phyloP scores from a whole-genome alignment of 1,139 yeast genomes.

The Yamadazyma dushanensis region DNA sequence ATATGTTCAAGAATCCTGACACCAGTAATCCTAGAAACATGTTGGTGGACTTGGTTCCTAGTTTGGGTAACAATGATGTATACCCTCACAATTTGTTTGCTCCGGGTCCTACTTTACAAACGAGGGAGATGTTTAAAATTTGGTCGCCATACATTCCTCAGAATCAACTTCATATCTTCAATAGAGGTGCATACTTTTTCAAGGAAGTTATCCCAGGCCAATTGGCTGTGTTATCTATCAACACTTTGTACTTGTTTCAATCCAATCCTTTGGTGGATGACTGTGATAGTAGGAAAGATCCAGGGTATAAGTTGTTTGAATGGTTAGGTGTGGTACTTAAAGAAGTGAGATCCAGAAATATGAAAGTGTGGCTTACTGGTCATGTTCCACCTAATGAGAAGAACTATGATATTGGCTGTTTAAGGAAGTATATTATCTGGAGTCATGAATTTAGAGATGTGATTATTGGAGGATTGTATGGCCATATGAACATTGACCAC shows the following conservation, averaged over 20 bases:
- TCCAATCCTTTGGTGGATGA: constrained; percentile 81
- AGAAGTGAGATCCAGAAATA: constrained; percentile 69
- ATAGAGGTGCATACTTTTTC: constrained; percentile 72
- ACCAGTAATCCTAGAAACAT: constrained; percentile 48
- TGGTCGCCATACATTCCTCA: constrained; percentile 79
- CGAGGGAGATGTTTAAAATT: constrained; percentile 69
- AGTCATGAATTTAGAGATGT: constrained; percentile 78
- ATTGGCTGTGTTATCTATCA: constrained; percentile 74
- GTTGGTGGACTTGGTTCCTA: constrained; percentile 57
- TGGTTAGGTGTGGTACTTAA: constrained; percentile 78
- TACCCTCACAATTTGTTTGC: constrained; percentile 85
- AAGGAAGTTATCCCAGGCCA: constrained; percentile 75
- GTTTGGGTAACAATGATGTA: constrained; percentile 84
- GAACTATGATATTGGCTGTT: constrained; percentile 71
- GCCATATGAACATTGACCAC: constrained; percentile 89
- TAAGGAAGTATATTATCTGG: constrained; percentile 75
- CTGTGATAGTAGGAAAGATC: constrained; percentile 69
- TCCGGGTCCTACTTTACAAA: constrained; percentile 82
- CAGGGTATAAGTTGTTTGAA: constrained; percentile 72
- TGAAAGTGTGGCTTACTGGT: constrained; percentile 86
- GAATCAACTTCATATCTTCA: constrained; percentile 72
- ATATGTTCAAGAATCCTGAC: constrained; percentile 45
- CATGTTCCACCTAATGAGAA: constrained; percentile 87
- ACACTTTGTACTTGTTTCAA: constrained; percentile 72
- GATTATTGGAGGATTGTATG: constrained; percentile 78